Base-by-base conservation (phyloP, 2,329 filamentous ascomycete species). In the Ceratocystis colombiana region DNA sequence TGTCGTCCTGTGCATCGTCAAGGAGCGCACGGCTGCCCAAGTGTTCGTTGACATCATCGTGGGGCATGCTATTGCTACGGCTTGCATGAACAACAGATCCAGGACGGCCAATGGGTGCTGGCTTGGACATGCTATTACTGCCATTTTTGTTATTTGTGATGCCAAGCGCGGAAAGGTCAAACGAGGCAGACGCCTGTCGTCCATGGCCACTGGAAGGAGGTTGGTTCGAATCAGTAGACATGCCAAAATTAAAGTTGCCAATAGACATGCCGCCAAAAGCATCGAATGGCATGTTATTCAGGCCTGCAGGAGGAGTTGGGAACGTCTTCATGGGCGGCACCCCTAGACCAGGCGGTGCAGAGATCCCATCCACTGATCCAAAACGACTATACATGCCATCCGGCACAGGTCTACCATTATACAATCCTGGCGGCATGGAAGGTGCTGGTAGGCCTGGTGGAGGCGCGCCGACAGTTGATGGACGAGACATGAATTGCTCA, bases 1-100 rank as follows among this genome's bases (percentile, higher is more conserved):
- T 66, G 17, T 68, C 68, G 44, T 69, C 68, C 15, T 67, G 66
- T 76, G 79, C 89, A 72, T 95, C 91, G 68, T 87, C 87, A 61
- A 97, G 79, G 12, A 99, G 79, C 12, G 92, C 94, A 71, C 90
- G 92, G 75, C 93, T 97, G 12, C 94, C 94, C 30, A 99, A 80
- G 71, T 94, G 91, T 68, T 87, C 84, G 69, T 86, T 88, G 65
- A 89, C 84, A 66, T 93, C 90, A 22, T 90, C 78, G 57, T 79
- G 80, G 4, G 53, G 55, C 53, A 59, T 65, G 10, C 55, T 62
- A 55, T 61, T 61, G 20, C 57, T 61, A 8, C 57, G 64, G 12
- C 46, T 48, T 15, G 81, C 82, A 61, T 82, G 80, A 17, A 80
- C 81, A 28, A 84, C 84, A 73, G 91, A 96, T 17, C 87, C 86